phyloP scores from a whole-genome alignment of 2,329 filamentous ascomycete genomes.

The Grosmannia clavigera region DNA sequence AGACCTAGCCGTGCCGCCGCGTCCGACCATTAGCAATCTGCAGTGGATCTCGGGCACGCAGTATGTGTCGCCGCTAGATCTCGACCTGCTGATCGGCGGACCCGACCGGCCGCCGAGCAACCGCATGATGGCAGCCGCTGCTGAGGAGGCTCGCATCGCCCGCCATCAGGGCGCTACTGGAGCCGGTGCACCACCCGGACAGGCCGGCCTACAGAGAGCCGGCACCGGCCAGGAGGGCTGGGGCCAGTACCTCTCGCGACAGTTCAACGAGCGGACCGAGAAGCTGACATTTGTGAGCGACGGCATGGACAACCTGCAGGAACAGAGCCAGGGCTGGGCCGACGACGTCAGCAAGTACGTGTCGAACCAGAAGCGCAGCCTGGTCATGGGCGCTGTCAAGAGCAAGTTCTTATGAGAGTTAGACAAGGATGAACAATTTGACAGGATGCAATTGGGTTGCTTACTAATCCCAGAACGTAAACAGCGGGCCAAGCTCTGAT shows the following conservation, averaged over 20 bases:
- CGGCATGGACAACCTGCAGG: conserved; percentile 68
- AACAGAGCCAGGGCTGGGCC: conserved; percentile 72
- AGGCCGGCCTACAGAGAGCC: conserved; percentile 5
- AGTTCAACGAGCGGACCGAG: conserved; percentile 84
- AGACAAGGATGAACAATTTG: background rate
- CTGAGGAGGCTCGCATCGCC: conserved; percentile 56
- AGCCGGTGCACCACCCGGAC: conserved; percentile 15
- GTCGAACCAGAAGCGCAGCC: conserved; percentile 72
- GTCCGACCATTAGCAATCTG: conserved; percentile 87
- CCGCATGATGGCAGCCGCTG: conserved; percentile 71
- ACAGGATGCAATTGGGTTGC: background rate
- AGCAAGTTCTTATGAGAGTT: conserved; percentile 34
- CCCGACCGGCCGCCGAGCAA: conserved; percentile 80
- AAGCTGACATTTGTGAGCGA: conserved; percentile 74
- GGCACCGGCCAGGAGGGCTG: conserved; percentile 43
- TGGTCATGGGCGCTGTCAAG: conserved; percentile 59
- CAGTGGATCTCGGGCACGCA: conserved; percentile 97
- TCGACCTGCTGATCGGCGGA: conserved; percentile 84
- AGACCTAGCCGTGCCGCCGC: conserved; percentile 56
- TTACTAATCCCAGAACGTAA: too few species aligned
- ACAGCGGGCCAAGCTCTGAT: too few species aligned
- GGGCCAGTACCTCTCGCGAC: conserved; percentile 72
- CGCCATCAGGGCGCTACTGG: conserved; percentile 23
- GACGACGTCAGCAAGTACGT: conserved; percentile 83
- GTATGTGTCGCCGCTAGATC: conserved; percentile 72